Base-by-base conservation (phyloP, 306 rosid genomes). In the Pyrus pyrifolia region DNA sequence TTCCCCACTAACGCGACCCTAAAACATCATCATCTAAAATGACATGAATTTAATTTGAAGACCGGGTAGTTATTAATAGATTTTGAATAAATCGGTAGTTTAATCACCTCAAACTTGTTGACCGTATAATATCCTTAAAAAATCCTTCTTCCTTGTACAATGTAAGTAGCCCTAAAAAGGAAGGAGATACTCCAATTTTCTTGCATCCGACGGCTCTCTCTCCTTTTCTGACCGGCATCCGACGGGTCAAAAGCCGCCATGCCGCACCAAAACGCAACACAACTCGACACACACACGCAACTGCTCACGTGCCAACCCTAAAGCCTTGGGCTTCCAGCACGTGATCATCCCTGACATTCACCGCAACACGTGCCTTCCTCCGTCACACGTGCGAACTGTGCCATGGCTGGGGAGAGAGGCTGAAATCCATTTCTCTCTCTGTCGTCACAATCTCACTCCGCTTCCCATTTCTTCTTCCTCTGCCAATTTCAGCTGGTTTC, bases 291-390 rank as follows among this genome's bases (percentile, higher is more conserved):
- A 11, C 52, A 15, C 72, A 68, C 42, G 85, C 78, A 83, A 75
- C 85, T 78, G 46, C 83, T 73, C 84, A 83, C 87, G 87, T 72
- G 87, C 70, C 79, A 33, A 2, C 71, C 4, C 29, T 13, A 22
- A 61, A 55, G 59, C 63, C 52, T 71, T 69, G 75, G 23, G 55
- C 14, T 66, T 62, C 57, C 70, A 71, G 27, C 88, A 86, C 85
- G 90, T 84, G 90, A 80, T 69, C 85, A 2, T 69, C 85, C 72
- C 82, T 74, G 79, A 77, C 81, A 46, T 74, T 11, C 58, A 53
- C 35, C 14, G 29, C 38, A 70, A 35, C 76, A 75, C 42, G 66
- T 67, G 81, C 22, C 61, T 84, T 79, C 33, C 79, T 27, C 22
- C 1, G 0, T 65, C 52, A 67, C 76, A 68, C 83, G 81, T 76